phyloP scores from a whole-genome alignment of 768 basidiomycete genomes.

The Pisolithus orientalis region DNA sequence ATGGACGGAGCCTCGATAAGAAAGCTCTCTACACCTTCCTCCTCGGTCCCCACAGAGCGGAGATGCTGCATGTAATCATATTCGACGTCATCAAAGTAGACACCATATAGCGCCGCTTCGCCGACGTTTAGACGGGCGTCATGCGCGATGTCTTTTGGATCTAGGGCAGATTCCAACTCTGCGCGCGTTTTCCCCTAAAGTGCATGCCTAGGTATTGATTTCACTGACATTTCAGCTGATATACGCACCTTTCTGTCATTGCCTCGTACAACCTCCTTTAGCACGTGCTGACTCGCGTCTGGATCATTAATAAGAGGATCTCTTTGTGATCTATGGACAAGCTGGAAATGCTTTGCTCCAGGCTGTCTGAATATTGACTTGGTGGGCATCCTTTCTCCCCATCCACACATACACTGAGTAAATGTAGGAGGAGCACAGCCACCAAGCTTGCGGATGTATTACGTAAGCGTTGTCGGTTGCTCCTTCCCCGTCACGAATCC shows the following conservation, averaged over 20 bases:
- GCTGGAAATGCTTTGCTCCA: conserved; percentile 89
- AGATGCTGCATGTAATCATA: conserved; percentile 99
- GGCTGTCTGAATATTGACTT: conserved; percentile 90
- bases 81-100: conserved; percentile 92
- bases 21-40: conserved; percentile 76
- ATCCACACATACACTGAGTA: not conserved
- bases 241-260: conserved; percentile 58
- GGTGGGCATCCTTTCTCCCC: conserved; percentile 50
- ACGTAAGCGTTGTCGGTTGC: conserved; percentile 26
- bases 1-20: conserved; percentile 68
- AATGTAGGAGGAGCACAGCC: conserved; percentile 4
- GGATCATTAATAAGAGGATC: conserved; percentile 95
- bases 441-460: conserved; percentile 9
- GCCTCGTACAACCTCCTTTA: conserved; percentile 72
- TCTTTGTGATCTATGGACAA: conserved; percentile 92
- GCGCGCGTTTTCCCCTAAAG: conserved; percentile 72
- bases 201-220: conserved; percentile 17
- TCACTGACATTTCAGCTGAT: not conserved
- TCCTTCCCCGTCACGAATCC: conserved; percentile 21
- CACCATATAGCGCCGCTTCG: conserved; percentile 82
- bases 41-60: conserved; percentile 65
- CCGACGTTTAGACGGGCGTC: conserved; percentile 58
- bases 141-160: conserved; percentile 41
- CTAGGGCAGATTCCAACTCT: conserved; percentile 62
- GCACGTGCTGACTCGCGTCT: conserved; percentile 82